phyloP scores from a whole-genome alignment of 768 basidiomycete species.

The Pisolithus sp. region DNA sequence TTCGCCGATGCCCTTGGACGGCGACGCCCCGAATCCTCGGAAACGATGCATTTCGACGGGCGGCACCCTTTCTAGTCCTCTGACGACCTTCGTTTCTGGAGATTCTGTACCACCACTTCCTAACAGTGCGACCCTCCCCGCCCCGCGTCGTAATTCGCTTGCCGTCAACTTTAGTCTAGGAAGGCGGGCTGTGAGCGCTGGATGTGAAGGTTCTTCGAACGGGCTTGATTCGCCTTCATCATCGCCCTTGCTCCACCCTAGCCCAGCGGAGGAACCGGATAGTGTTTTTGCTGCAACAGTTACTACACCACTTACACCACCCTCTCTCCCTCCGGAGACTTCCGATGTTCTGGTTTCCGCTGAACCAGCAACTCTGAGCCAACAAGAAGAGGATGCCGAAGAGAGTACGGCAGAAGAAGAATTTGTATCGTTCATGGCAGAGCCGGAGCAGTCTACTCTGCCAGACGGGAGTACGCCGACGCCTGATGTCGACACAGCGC shows the following conservation, averaged over 20 bases:
- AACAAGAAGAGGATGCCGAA: neutral
- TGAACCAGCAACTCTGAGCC: neutral
- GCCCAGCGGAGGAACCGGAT: too few relatives aligned
- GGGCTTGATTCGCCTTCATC: neutral
- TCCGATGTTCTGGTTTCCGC: neutral
- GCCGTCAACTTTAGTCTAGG: constrained; percentile 18
- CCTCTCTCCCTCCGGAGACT: neutral
- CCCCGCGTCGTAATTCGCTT: constrained; percentile 25
- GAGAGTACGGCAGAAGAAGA: neutral
- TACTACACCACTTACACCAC: neutral
- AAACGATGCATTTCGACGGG: constrained; percentile 28
- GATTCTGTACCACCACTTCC: constrained; percentile 24
- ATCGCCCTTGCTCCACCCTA: too few relatives aligned
- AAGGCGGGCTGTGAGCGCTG: constrained; percentile 16
- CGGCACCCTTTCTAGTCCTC: constrained; percentile 9
- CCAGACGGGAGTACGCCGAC: neutral
- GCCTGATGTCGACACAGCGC: neutral
- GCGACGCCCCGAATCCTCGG: constrained; percentile 16
- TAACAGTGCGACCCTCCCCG: neutral
- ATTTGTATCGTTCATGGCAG: neutral
- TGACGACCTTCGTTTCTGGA: constrained; percentile 9
- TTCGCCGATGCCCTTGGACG: constrained; percentile 11
- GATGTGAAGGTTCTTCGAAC: constrained; percentile 4
- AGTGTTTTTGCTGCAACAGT: neutral
- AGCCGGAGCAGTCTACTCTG: neutral